Conservation (phyloP, 2,329 filamentous ascomycete species). For the Samsoniella hepiali region DNA sequence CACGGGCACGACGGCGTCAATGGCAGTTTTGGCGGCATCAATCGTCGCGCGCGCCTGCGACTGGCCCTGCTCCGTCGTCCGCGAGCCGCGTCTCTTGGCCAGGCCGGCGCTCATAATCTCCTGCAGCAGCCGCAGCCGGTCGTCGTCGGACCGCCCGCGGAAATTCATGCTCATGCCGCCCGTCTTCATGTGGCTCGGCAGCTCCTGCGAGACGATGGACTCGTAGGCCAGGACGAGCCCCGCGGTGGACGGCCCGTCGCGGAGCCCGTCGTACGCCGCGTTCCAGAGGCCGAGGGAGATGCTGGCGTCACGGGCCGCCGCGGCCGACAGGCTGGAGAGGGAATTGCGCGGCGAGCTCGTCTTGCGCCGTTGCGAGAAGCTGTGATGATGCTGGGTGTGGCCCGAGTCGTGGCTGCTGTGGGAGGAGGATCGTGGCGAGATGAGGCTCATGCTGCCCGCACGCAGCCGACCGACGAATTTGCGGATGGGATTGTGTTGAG, state of each 20-base stretch:
- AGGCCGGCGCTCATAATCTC: slow-evolving; percentile 31
- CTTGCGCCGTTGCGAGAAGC: slow-evolving; percentile 5
- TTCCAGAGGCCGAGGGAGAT: slow-evolving; percentile 34
- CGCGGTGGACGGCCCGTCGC: slow-evolving; percentile 28
- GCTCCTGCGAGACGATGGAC: slow-evolving; percentile 34
- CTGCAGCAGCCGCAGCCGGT: slow-evolving; percentile 29
- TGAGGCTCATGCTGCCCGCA: slow-evolving; percentile 17
- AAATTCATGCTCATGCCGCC: slow-evolving; percentile 28
- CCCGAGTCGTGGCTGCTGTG: neutral
- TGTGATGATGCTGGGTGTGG: neutral
- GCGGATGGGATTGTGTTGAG: slow-evolving; percentile 6
- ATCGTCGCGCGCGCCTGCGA: slow-evolving; percentile 30
- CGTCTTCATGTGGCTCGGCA: slow-evolving; percentile 32
- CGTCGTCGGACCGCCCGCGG: slow-evolving; percentile 25
- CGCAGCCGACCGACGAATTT: slow-evolving; percentile 17
- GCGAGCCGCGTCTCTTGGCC: slow-evolving; percentile 28
- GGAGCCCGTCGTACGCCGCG: slow-evolving; percentile 33
- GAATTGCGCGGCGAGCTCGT: slow-evolving; percentile 12
- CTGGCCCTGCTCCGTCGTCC: slow-evolving; percentile 26
- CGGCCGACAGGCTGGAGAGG: neutral
- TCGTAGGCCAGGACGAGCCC: slow-evolving; percentile 36
- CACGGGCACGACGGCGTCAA: slow-evolving; percentile 27
- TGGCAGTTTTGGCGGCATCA: slow-evolving; percentile 26
- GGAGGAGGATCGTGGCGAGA: slow-evolving; percentile 9
- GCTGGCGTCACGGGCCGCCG: slow-evolving; percentile 19